Percentiles rank a stretch among this genome's conserved stretches.
phyloP scores from a whole-genome alignment of 108 stramenopile genomes.

The Fistulifera pelliculosa region DNA sequence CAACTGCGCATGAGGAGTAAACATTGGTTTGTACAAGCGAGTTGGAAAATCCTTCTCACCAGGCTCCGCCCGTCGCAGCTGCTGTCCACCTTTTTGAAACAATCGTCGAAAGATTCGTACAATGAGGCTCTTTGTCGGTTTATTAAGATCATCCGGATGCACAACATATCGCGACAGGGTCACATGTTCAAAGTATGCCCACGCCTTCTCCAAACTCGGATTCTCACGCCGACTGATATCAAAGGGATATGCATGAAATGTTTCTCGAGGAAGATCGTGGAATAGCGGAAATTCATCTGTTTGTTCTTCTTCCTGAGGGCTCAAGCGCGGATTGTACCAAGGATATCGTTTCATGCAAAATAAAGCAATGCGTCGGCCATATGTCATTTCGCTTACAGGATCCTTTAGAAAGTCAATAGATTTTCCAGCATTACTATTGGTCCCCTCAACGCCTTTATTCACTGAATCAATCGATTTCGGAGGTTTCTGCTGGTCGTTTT shows the following conservation, averaged over 20 bases:
- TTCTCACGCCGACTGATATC: background rate
- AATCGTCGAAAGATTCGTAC: slow-evolving; percentile 14
- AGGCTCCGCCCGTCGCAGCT: slow-evolving; percentile 54
- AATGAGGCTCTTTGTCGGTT: slow-evolving; percentile 8
- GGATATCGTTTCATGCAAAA: slow-evolving; percentile 25
- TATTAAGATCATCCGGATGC: slow-evolving; percentile 9
- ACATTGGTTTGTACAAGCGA: slow-evolving; percentile 52
- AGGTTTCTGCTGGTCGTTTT: too few relatives aligned
- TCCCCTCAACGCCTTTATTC: too few relatives aligned
- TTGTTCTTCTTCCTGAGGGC: background rate
- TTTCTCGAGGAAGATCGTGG: background rate
- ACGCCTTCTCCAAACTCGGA: slow-evolving; percentile 53
- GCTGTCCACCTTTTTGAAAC: slow-evolving; percentile 19
- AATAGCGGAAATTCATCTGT: background rate
- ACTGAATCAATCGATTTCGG: too few relatives aligned
- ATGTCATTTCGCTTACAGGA: slow-evolving; percentile 49
- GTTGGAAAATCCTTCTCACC: slow-evolving; percentile 54
- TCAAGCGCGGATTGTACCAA: slow-evolving; percentile 62
- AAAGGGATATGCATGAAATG: slow-evolving; percentile 10
- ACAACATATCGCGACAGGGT: slow-evolving; percentile 56
- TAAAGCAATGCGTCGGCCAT: slow-evolving; percentile 54
- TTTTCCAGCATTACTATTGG: too few relatives aligned
- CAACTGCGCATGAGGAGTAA: slow-evolving; percentile 43
- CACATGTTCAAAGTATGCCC: slow-evolving; percentile 85
- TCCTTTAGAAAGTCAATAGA: slow-evolving; percentile 36